Conservation (phyloP, 352 stramenopile species). For the Globisporangium abappressorium region DNA sequence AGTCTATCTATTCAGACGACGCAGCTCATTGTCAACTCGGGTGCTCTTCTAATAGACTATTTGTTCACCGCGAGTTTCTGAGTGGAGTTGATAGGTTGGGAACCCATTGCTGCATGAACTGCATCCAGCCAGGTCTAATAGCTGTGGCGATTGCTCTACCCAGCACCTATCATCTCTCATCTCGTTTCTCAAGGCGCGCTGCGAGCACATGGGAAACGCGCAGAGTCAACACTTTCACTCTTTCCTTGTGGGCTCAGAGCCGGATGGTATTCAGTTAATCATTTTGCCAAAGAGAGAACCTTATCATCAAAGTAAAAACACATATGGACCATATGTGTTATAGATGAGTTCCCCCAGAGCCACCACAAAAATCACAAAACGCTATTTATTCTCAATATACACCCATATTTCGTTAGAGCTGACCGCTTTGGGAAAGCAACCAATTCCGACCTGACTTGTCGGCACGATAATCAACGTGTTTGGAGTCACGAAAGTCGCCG, state of each 20-base stretch:
- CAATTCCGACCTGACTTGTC: background rate
- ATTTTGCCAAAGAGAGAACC: background rate
- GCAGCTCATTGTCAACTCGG: no score
- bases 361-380: background rate
- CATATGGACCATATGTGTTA: background rate
- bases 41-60: no score
- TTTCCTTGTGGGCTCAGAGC: background rate
- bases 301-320: background rate
- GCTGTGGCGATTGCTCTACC: no score
- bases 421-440: background rate
- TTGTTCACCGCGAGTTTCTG: no score
- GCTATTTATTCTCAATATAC: background rate
- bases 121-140: no score
- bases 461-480: background rate
- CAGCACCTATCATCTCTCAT: no score
- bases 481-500: background rate
- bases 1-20: no score
- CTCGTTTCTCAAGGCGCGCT: background rate
- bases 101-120: no score
- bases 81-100: no score
- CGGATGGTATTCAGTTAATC: background rate
- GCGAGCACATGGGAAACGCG: background rate
- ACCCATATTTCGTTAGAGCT: background rate
- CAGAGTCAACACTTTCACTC: no score
- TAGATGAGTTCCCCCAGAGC: no score